A percentile compares a stretch with the other conserved stretches of the same genome.
Evolutionary conservation across 495 filamentous ascomycete species (phyloP).

Genomic region (Penicillium robsamsonii): DNA sequence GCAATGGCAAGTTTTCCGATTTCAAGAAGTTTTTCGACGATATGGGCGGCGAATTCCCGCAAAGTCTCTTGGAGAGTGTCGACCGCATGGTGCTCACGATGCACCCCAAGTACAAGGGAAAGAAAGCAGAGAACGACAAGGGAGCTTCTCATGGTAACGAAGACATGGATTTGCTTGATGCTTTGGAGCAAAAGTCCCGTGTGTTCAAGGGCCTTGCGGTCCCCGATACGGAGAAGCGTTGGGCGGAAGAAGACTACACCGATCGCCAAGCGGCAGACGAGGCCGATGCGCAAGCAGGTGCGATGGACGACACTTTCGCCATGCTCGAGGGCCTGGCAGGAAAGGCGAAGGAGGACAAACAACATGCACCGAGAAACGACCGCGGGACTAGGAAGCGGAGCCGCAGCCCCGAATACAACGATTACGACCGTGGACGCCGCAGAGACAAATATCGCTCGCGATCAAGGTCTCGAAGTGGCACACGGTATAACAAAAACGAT

Average conservation of each 20-base stretch:
- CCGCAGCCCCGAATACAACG: conserved; percentile 66
- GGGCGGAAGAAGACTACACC: conserved; percentile 49
- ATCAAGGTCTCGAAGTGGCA: conserved; percentile 54
- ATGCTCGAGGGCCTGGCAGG: conserved; percentile 82
- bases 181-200: conserved; percentile 62
- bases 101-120: conserved; percentile 78
- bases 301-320: conserved; percentile 92
- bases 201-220: conserved; percentile 88
- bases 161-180: conserved; percentile 43
- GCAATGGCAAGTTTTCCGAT: conserved; percentile 54
- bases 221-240: conserved; percentile 70
- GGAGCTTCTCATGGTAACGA: conserved; percentile 21
- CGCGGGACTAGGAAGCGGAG: conserved; percentile 62
- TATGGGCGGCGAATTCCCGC: conserved; percentile 84
- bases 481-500: conserved; percentile 45
- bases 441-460: conserved; percentile 54
- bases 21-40: conserved; percentile 70
- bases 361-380: conserved; percentile 31
- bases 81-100: conserved; percentile 84
- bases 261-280: conserved; percentile 29
- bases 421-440: conserved; percentile 51
- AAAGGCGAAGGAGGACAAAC: conserved; percentile 53
- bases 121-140: conserved; percentile 30
- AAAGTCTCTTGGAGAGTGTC: conserved; percentile 85
- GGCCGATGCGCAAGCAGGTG: conserved; percentile 47